Evolutionary conservation across 2,329 filamentous ascomycete species (phyloP).

Genomic region (Blastomyces parvus): DNA sequence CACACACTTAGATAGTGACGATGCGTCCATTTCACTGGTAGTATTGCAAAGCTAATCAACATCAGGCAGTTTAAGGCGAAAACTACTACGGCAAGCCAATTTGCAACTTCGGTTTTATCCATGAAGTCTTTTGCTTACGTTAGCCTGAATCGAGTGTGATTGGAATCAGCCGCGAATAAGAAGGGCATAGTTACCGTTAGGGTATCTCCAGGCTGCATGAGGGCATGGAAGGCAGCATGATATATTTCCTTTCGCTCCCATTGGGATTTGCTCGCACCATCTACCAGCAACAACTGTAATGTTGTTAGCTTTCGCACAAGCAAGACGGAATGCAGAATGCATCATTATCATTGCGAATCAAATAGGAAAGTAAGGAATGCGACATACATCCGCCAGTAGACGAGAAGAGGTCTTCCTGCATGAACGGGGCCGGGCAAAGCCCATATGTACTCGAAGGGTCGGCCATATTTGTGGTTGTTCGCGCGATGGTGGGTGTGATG

Average conservation of each 20-base stretch:
- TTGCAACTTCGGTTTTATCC: slow-evolving; percentile 55
- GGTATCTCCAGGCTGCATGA: slow-evolving; percentile 65
- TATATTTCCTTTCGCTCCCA: slow-evolving; percentile 36
- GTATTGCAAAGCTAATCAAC: slow-evolving; percentile 64
- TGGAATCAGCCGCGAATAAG: not conserved
- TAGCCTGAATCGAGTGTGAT: slow-evolving; percentile 9
- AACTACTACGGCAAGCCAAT: slow-evolving; percentile 71
- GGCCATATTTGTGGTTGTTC: slow-evolving; percentile 1
- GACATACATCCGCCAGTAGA: slow-evolving; percentile 52
- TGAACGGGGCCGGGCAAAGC: slow-evolving; percentile 59
- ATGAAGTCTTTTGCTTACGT: slow-evolving; percentile 37
- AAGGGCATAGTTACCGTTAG: slow-evolving; percentile 42
- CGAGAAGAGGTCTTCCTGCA: slow-evolving; percentile 53
- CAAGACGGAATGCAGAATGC: slow-evolving; percentile 40
- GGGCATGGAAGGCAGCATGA: slow-evolving; percentile 88
- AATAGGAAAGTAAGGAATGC: not conserved
- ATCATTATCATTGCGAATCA: not conserved
- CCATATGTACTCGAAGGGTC: slow-evolving; percentile 25
- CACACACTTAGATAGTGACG: slow-evolving; percentile 91
- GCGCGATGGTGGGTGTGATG: not conserved
- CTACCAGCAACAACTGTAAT: slow-evolving; percentile 50
- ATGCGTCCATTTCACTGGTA: slow-evolving; percentile 82
- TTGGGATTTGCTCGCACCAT: slow-evolving; percentile 44
- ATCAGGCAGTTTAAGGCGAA: slow-evolving; percentile 65
- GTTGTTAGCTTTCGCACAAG: slow-evolving; percentile 5